A percentile compares a stretch with the other conserved stretches of the same genome.
Conservation (phyloP, 2,329 filamentous ascomycete species). For the Beauveria sp. region DNA sequence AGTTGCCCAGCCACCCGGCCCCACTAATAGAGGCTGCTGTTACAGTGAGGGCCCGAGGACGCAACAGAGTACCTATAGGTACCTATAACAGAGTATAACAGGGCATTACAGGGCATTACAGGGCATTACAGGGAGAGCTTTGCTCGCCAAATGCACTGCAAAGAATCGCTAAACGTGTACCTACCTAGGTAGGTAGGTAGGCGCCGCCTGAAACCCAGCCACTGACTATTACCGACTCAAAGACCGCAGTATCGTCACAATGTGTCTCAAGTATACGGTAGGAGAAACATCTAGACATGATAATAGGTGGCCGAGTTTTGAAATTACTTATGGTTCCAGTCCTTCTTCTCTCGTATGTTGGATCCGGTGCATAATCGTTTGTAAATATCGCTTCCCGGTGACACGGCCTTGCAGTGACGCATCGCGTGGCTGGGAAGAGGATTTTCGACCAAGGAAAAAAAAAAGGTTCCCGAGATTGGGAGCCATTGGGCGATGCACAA, state of each 20-base stretch:
- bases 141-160: not conserved
- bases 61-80: not conserved
- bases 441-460: not conserved
- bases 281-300: not conserved
- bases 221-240: not conserved
- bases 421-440: constrained; percentile 3
- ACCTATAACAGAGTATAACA: not conserved
- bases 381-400: not conserved
- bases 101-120: not conserved
- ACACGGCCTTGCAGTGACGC: not conserved
- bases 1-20: not conserved
- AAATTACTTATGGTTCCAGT: not conserved
- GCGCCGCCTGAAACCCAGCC: not conserved
- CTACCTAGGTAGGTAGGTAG: not conserved
- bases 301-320: not conserved
- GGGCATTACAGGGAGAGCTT: not conserved
- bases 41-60: too few relatives aligned
- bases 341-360: not conserved
- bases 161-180: not conserved
- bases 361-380: not conserved
- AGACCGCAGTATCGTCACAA: not conserved
- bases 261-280: not conserved
- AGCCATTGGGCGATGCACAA: not conserved
- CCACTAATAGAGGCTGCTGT: not conserved
- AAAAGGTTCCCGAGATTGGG: not conserved